These are phyloP conservation scores for Quercus rubra DNA, from an alignment of 306 rosid genomes.

Conservation along the genomic window DNA sequence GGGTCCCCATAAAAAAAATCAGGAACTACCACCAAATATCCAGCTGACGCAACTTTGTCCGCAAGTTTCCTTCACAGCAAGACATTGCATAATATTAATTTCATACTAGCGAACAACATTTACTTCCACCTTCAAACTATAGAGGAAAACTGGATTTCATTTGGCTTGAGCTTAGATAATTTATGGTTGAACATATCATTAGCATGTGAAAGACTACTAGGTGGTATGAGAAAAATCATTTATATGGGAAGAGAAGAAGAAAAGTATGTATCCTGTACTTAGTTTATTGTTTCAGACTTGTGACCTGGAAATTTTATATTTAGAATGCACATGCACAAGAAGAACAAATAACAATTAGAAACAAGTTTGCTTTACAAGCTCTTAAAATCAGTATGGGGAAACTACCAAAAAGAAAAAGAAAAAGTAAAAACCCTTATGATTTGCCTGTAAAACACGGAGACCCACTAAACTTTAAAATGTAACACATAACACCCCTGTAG, in stretches of 20 bases:
- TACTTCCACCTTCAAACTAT: too few relatives aligned
- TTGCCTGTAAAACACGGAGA: too few relatives aligned
- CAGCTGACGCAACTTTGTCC: slow-evolving; percentile 48
- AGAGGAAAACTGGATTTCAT: background rate
- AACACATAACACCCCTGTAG: too few relatives aligned
- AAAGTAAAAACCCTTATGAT: too few relatives aligned
- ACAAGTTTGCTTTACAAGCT: too few relatives aligned
- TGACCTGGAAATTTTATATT: background rate
- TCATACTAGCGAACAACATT: background rate
- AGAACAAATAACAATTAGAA: too few relatives aligned
- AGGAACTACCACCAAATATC: slow-evolving; percentile 62
- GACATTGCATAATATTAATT: background rate
- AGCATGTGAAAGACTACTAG: background rate
- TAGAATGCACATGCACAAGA: background rate
- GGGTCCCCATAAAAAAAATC: slow-evolving; percentile 49
- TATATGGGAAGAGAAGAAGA: background rate
- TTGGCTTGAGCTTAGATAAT: background rate
- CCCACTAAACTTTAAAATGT: too few relatives aligned
- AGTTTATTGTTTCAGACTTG: background rate
- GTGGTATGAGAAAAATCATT: background rate
- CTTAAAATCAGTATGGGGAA: too few relatives aligned
- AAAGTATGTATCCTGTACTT: background rate
- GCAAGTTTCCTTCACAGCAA: slow-evolving; percentile 52
- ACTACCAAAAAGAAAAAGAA: too few relatives aligned
- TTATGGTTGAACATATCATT: background rate